Base-by-base conservation (phyloP, 352 stramenopile species). In the Phytophthora citrophthora region DNA sequence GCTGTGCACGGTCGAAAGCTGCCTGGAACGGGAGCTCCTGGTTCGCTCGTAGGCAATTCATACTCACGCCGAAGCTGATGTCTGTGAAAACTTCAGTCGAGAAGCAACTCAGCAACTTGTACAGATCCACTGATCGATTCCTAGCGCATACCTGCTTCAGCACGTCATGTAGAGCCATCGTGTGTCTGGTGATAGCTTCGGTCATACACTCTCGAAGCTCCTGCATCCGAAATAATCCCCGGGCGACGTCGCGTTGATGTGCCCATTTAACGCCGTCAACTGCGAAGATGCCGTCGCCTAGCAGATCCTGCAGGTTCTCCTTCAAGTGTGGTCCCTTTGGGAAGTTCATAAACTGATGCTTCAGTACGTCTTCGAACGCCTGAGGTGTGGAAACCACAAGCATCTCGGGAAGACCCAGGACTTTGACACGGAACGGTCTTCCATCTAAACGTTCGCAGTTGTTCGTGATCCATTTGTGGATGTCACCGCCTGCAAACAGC, bases 211-310 rank as follows among this genome's bases (percentile, higher is more conserved):
- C 72, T 4, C 74, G 70, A 45, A 89, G 36, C 32, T 72, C 52
- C 0, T 70, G 64, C 44, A 60, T 80, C 11, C 77, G 88, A 47
- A 96, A 95, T 18, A 97, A 83, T 27, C 91, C 83, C 23, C 79
- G 93, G 48, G 88, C 81, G 2, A 72, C 79, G 64, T 94, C 93
- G 43, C 88, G 82, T 51, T 96, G 84, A 24, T 86, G 67, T 11
- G 74, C 64, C 88, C 86, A 96, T 24, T 57, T 61, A 18, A 72
- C 54, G 8, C 79, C 81, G 50, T 96, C 86, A 9, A 74, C 64
- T 8, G 63, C 62, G 47, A 96, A 91, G 54, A 96, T 90, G 47
- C 86, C 88, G 16, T 81, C 50, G 47, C 86, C 83, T 2, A 95
- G 61, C 15, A 95, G 38, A 23, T 91, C 77, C 8, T 52, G 39